Evolutionary conservation across 352 stramenopile genomes (phyloP), one percentile per base, ranked within the genome.

Genomic region (Globisporangium nagaii): DNA sequence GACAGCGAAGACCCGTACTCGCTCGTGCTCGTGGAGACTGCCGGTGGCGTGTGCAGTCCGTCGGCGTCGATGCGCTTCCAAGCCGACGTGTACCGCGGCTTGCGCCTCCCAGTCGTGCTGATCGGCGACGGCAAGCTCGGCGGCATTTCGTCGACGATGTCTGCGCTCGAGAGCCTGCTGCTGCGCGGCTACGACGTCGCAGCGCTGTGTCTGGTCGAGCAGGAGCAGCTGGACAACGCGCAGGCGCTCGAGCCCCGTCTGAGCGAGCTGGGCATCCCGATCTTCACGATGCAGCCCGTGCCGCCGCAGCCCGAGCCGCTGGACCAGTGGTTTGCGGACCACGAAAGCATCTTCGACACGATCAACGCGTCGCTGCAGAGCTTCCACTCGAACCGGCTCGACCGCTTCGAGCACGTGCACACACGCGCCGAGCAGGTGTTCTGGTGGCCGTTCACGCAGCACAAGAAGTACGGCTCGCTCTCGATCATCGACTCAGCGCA

Each of bases 71-170:
- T 91, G 69, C 81, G 74, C 15, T 86, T 88, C 58, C 96, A 99
- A 68, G 95, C 88, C 19, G 95, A 98, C 63, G 76, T 98, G 42
- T 99, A 98, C 64, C 79, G 88, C 24, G 66, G 79, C 5, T 71
- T 98, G 31, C 70, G 81, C 10, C 69, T 98, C 6, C 92, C 90
- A 9, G 88, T 97, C 4, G 79, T 99, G 53, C 77, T 99, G 8
- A 86, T 98, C 28, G 96, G 96, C n/a, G 96, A 99, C 65, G 94
- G 93, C 36, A 91, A 93, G 55, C 80, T 99, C 5, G 96, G 96
- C 49, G 96, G 96, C 7, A 98, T 98, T 58, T 97, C 94, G 39
- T 85, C 84, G 17, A 98, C 95, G 10, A 79, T 98, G 55, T 92
- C 90, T 5, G 84, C 94, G 12, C 65, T 98, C 5, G 96, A 99